Evolutionary conservation across 495 filamentous ascomycete genomes (phyloP).

Genomic region (Margaritispora aquatica): DNA sequence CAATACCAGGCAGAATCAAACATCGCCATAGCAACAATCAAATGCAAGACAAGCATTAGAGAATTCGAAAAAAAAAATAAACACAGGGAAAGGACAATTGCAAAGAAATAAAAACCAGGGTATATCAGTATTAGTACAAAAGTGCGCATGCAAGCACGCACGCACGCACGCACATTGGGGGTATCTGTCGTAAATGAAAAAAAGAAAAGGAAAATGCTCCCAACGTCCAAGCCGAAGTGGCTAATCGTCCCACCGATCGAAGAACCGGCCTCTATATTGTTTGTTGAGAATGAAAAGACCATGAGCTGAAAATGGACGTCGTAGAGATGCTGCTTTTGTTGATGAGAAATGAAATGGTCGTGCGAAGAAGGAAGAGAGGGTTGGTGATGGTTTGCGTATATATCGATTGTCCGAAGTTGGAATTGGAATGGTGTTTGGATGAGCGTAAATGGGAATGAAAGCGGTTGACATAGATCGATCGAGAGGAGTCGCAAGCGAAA

Average conservation of each 20-base stretch:
- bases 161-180: too few relatives aligned
- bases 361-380: neutral
- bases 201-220: neutral
- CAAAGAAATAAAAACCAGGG: neutral
- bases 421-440: neutral
- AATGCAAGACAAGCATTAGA: too few relatives aligned
- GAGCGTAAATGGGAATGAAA: too few relatives aligned
- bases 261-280: too few relatives aligned
- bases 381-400: neutral
- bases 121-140: neutral
- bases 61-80: neutral
- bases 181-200: neutral
- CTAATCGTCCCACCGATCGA: too few relatives aligned
- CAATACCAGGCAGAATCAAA: neutral
- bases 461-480: too few relatives aligned
- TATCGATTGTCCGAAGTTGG: neutral
- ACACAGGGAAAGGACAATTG: too few relatives aligned
- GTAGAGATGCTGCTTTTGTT: too few relatives aligned
- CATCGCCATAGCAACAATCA: neutral
- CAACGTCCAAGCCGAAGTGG: neutral
- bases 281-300: too few relatives aligned
- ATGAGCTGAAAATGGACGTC: too few relatives aligned
- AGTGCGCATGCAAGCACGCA: neutral
- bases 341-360: neutral
- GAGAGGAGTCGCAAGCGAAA: too few relatives aligned